These are phyloP conservation scores for Trametes cinnabarina DNA, from an alignment of 768 basidiomycete species.

Conservation along the genomic window DNA sequence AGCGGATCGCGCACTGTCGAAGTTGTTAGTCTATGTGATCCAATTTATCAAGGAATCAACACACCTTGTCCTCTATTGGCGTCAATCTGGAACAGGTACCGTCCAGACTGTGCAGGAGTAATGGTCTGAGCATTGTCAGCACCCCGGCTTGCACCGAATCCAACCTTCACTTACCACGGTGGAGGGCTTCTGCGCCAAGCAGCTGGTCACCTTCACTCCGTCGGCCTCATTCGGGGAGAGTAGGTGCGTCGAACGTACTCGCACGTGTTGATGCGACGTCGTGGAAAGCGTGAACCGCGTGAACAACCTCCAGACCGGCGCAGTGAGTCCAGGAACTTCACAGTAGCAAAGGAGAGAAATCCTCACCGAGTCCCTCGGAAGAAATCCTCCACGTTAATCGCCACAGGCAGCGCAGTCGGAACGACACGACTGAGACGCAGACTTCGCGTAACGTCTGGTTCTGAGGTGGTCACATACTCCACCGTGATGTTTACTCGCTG, in stretches of 20 bases:
- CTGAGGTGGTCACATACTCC: slow-evolving; percentile 61
- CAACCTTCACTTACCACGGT: slow-evolving; percentile 41
- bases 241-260: slow-evolving; percentile 61
- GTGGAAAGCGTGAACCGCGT: slow-evolving; percentile 90
- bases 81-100: slow-evolving; percentile 79
- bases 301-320: slow-evolving; percentile 56
- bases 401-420: slow-evolving; percentile 73
- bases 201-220: slow-evolving; percentile 51
- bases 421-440: slow-evolving; percentile 56
- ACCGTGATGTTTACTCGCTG: slow-evolving; percentile 70
- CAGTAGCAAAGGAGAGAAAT: not conserved
- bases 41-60: no score
- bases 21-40: not conserved
- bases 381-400: slow-evolving; percentile 95
- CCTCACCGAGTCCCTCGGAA: slow-evolving; percentile 81
- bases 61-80: slow-evolving; percentile 60
- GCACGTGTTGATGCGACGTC: slow-evolving; percentile 74
- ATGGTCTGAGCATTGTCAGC: slow-evolving; percentile 54
- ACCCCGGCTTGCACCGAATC: slow-evolving; percentile 9
- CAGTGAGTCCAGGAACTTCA: not conserved
- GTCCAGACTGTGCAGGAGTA: slow-evolving; percentile 69
- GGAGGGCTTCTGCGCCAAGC: slow-evolving; percentile 43
- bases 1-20: slow-evolving; percentile 59
- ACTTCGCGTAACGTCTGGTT: slow-evolving; percentile 52
- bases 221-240: slow-evolving; percentile 45